Evolutionary conservation across 225 moss, liverwort and hornwort species (phyloP).

Genomic region (Physcomitrellopsis africana): DNA sequence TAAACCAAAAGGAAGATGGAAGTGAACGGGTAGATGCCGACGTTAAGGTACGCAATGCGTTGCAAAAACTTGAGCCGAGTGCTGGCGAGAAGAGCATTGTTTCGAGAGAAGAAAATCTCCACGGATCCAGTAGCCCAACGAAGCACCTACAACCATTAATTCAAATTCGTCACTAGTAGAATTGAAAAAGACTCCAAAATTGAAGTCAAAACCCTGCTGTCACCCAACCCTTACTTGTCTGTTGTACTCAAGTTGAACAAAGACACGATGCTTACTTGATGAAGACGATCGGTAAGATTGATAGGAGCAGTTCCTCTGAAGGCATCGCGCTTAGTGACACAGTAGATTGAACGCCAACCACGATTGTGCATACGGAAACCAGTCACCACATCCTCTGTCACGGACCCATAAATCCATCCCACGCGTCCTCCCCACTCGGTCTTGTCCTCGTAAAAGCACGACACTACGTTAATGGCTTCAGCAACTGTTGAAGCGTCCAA

Average conservation of each 20-base stretch:
- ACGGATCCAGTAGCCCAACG: conserved; percentile 97
- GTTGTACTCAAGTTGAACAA: too few species aligned
- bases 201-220: too few species aligned
- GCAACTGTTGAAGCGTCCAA: conserved; percentile 88
- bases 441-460: conserved; percentile 94
- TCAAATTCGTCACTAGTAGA: background rate
- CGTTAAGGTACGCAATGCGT: conserved; percentile 89
- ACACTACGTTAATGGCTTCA: conserved; percentile 92
- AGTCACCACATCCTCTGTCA: conserved; percentile 96
- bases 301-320: conserved; percentile 94
- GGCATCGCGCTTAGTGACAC: conserved; percentile 89
- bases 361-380: conserved; percentile 99
- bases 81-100: conserved; percentile 86
- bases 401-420: conserved; percentile 98
- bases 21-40: conserved; percentile 95
- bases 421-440: conserved; percentile 92
- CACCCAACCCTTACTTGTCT: too few species aligned
- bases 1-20: conserved; percentile 90
- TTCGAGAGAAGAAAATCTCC: conserved; percentile 94
- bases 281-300: conserved; percentile 95
- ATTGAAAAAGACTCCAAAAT: background rate
- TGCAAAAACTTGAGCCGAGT: conserved; percentile 83
- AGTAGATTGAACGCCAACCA: conserved; percentile 92
- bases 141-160: conserved; percentile 56
- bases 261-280: conserved; percentile 46